Evolutionary conservation across 495 filamentous ascomycete species (phyloP).

Genomic region (Penicillium argentinense): DNA sequence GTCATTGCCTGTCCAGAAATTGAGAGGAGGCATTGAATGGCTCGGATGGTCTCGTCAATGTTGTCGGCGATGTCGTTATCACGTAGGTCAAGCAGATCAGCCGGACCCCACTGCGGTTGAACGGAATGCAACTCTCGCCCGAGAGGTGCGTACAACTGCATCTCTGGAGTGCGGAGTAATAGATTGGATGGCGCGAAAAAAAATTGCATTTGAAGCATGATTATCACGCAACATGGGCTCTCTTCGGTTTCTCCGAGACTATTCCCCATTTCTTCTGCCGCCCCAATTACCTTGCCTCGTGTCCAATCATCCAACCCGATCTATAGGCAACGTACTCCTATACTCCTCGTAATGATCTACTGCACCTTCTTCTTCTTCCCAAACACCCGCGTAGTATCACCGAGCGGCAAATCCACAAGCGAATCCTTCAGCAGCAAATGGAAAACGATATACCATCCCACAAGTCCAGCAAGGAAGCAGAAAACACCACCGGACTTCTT

Average conservation of each 20-base stretch:
- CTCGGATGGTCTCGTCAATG: slow-evolving; percentile 14
- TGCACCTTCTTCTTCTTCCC: slow-evolving; percentile 22
- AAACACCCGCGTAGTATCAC: slow-evolving; percentile 47
- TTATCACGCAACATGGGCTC: slow-evolving; percentile 2
- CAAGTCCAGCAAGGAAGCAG: slow-evolving; percentile 46
- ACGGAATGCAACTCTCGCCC: not conserved
- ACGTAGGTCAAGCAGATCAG: not conserved
- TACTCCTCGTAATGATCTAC: slow-evolving; percentile 7
- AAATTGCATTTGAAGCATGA: not conserved
- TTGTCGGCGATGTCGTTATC: slow-evolving; percentile 19
- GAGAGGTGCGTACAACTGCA: not conserved
- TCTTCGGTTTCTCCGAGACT: too few species aligned
- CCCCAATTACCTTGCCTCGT: not conserved
- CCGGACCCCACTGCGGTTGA: not conserved
- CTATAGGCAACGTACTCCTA: too few species aligned
- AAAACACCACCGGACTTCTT: slow-evolving; percentile 47
- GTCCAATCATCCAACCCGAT: slow-evolving; percentile 3
- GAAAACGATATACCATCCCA: slow-evolving; percentile 52
- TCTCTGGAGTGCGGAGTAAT: too few species aligned
- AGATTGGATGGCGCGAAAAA: not conserved
- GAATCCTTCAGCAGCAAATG: slow-evolving; percentile 46
- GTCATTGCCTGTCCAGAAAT: not conserved
- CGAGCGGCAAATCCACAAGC: slow-evolving; percentile 42
- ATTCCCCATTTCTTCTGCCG: too few species aligned
- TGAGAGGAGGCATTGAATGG: not conserved